Evolutionary conservation across 371 early-diverging fungal species (phyloP), one percentile per base, ranked within the genome.

Genomic region (Syncephalis plumigaleata): DNA sequence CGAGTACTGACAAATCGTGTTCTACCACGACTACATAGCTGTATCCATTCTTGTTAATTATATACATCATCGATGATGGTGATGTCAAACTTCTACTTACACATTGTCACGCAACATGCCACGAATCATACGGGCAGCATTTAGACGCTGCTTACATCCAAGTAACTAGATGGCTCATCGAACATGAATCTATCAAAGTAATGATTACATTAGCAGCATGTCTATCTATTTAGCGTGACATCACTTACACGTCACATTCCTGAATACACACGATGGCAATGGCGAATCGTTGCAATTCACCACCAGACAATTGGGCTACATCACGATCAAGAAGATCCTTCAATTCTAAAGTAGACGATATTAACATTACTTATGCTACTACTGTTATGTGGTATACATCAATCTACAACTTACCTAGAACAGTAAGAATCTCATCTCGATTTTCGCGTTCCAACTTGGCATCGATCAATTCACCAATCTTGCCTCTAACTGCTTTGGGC

Each of bases 121-220:
- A 47, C 98, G 87, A 59, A 99, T 98, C 39, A 90, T 88, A 42
- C 75, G 74, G 45, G 98, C 97, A 52, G 95, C 98, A 50, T 91
- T 91, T 60, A 99, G 67, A 70, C 99, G 86, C 72, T 99, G 99
- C 81, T 96, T 97, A 99, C 99, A 73, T 99, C 99, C 56, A 99
- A 71, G 63, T 95, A 99, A 45, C 87, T 87, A 23, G 98, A 94
- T 46, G 99, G 99, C 68, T 99, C 99, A 65, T 99, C 99, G 67
- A 98, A 97, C 91, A 98, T 97, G 69, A 94, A 98, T 40, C 81
- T 81, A 60, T n/a, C n/a, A n/a, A 52, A 21, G 44, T 24, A 18
- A 39, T 16, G 13, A 48, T n/a, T n/a, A n/a, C n/a, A n/a, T n/a
- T n/a, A n/a, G n/a, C n/a, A n/a, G n/a, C n/a, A n/a, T n/a, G n/a